These are phyloP conservation scores for Mucor mucedo DNA, from an alignment of 371 early-diverging fungal species.

Conservation along the genomic window DNA sequence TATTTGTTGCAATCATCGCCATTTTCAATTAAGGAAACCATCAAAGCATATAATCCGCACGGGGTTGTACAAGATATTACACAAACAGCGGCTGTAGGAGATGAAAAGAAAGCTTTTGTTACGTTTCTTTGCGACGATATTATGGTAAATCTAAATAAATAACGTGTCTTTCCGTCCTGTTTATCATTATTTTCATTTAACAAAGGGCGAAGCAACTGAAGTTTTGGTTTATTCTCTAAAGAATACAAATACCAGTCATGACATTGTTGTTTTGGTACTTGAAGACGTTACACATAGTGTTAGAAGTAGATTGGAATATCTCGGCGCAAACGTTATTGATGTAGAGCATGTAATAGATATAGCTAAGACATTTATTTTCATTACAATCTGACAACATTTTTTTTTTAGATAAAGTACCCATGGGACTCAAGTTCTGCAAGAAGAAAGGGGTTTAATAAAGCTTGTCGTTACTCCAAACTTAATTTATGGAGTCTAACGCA, in stretches of 20 bases:
- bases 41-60: background rate
- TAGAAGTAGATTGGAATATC: constrained; percentile 23
- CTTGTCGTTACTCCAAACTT: constrained; percentile 46
- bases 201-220: constrained; percentile 36
- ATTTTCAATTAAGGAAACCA: background rate
- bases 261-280: constrained; percentile 40
- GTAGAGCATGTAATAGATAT: constrained; percentile 34
- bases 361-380: background rate
- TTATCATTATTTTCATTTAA: background rate
- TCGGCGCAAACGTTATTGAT: constrained; percentile 36
- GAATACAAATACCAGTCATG: constrained; percentile 28
- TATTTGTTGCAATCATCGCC: background rate
- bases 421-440: constrained; percentile 34
- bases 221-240: constrained; percentile 40
- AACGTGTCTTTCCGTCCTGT: background rate
- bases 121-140: constrained; percentile 47
- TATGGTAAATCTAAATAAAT: constrained; percentile 29
- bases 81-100: background rate
- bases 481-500: constrained; percentile 42
- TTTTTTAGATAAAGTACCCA: constrained; percentile 35
- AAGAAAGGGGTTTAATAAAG: constrained; percentile 43
- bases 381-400: background rate
- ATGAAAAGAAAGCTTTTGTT: constrained; percentile 27
- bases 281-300: constrained; percentile 27
- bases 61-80: background rate